Percentiles rank a stretch among this genome's conserved stretches.
Conservation (phyloP, 345 rosid species). For the Balakata baccata region DNA sequence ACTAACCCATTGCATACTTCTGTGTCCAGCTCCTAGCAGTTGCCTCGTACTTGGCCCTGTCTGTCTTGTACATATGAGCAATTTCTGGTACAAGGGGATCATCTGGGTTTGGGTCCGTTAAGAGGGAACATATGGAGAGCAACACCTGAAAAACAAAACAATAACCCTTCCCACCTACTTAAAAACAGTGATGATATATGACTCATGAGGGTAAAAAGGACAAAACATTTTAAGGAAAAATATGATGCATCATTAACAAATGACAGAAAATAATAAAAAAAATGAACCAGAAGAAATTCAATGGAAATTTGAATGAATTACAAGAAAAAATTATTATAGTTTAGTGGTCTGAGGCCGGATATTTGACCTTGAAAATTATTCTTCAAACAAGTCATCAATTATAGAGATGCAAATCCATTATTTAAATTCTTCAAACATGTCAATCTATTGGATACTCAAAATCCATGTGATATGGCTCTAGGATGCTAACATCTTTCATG, state of each 20-base stretch:
- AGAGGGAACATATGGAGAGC: conserved; percentile 68
- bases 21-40: conserved; percentile 82
- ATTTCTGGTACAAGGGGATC: conserved; percentile 73
- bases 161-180: conserved; percentile 26
- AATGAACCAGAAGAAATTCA: background rate
- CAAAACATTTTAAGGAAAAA: background rate
- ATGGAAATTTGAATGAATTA: background rate
- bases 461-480: background rate
- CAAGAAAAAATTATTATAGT: background rate
- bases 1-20: conserved; percentile 70
- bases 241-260: background rate
- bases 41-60: conserved; percentile 62
- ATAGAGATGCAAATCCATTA: background rate
- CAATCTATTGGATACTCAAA: background rate
- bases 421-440: background rate
- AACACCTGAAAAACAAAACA: conserved; percentile 40
- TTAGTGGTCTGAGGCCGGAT: background rate
- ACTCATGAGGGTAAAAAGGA: background rate
- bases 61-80: conserved; percentile 79
- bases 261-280: too few relatives aligned
- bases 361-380: background rate
- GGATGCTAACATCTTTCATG: too few relatives aligned
- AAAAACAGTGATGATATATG: conserved; percentile 8
- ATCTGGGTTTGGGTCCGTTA: conserved; percentile 71
- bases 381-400: background rate